Percentiles rank a stretch among this genome's conserved stretches.
phyloP scores from a whole-genome alignment of 805 yeast genomes.

The Starmerella stellata region DNA sequence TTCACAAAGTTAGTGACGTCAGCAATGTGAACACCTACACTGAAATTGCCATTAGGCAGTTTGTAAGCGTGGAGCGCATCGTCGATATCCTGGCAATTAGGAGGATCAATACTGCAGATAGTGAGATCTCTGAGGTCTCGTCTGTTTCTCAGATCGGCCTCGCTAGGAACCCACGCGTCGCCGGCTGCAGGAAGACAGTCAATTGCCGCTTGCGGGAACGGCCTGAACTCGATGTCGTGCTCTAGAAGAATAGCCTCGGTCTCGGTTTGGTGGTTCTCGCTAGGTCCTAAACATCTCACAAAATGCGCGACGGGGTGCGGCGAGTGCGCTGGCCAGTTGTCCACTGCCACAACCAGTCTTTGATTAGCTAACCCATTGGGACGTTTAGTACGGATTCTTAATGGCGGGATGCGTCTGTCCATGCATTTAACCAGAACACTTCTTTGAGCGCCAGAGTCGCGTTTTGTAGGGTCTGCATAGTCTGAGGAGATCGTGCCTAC shows the following conservation, averaged over 20 bases:
- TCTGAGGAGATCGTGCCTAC: slow-evolving; percentile 64
- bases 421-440: slow-evolving; percentile 69
- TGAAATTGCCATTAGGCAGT: slow-evolving; percentile 83
- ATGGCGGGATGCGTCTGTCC: slow-evolving; percentile 76
- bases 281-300: slow-evolving; percentile 70
- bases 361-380: slow-evolving; percentile 69
- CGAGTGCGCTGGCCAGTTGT: slow-evolving; percentile 74
- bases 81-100: slow-evolving; percentile 95
- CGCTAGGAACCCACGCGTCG: slow-evolving; percentile 56
- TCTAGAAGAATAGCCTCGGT: slow-evolving; percentile 86
- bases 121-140: slow-evolving; percentile 72
- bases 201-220: slow-evolving; percentile 78
- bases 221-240: slow-evolving; percentile 92
- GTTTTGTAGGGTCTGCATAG: slow-evolving; percentile 1
- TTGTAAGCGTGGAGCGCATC: slow-evolving; percentile 82
- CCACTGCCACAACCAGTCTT: slow-evolving; percentile 81
- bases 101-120: slow-evolving; percentile 94
- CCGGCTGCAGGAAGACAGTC: slow-evolving; percentile 90
- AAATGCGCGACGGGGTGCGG: slow-evolving; percentile 89
- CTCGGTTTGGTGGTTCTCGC: slow-evolving; percentile 86
- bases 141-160: slow-evolving; percentile 54
- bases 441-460: slow-evolving; percentile 48
- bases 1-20: slow-evolving; percentile 96
- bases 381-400: slow-evolving; percentile 73
- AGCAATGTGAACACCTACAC: slow-evolving; percentile 97